These are phyloP conservation scores for Podaxis mareebaensis DNA, from an alignment of 768 basidiomycete genomes.

Conservation along the genomic window DNA sequence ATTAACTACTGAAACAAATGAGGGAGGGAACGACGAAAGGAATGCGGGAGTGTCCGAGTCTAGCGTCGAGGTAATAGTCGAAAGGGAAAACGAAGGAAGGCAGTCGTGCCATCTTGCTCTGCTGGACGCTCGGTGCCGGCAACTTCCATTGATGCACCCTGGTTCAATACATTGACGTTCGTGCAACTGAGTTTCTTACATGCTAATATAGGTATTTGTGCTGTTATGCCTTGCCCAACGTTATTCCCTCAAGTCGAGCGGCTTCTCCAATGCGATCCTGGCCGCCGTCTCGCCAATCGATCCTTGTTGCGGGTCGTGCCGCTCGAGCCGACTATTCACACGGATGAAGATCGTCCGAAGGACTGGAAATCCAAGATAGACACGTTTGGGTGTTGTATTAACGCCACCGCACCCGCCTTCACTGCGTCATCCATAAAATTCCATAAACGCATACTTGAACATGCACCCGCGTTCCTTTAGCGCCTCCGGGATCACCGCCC, in stretches of 20 bases:
- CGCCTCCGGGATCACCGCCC: slow-evolving; percentile 53
- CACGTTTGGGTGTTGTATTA: slow-evolving; percentile 24
- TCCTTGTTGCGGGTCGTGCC: not conserved
- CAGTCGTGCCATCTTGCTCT: too few species aligned
- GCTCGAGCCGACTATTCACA: not conserved
- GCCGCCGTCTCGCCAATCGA: not conserved
- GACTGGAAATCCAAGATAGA: not conserved
- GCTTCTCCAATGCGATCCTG: slow-evolving; percentile 6
- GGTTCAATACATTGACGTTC: too few species aligned
- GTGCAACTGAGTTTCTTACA: too few species aligned
- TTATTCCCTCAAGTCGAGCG: slow-evolving; percentile 3
- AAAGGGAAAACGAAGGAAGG: too few species aligned
- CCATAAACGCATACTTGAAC: slow-evolving; percentile 57
- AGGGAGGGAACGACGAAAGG: too few species aligned
- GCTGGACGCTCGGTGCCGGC: too few species aligned
- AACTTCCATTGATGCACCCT: not conserved
- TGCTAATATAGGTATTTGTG: not conserved
- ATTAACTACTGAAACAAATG: too few species aligned
- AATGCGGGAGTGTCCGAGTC: too few species aligned
- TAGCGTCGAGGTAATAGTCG: too few species aligned
- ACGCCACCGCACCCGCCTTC: slow-evolving; percentile 58
- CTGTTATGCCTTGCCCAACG: not conserved
- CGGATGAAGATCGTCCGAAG: slow-evolving; percentile 1
- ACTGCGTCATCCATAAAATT: slow-evolving; percentile 67
- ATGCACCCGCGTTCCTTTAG: slow-evolving; percentile 58